Conservation (phyloP, 1,139 yeast species). For the Yamadazyma songkhlaensis region DNA sequence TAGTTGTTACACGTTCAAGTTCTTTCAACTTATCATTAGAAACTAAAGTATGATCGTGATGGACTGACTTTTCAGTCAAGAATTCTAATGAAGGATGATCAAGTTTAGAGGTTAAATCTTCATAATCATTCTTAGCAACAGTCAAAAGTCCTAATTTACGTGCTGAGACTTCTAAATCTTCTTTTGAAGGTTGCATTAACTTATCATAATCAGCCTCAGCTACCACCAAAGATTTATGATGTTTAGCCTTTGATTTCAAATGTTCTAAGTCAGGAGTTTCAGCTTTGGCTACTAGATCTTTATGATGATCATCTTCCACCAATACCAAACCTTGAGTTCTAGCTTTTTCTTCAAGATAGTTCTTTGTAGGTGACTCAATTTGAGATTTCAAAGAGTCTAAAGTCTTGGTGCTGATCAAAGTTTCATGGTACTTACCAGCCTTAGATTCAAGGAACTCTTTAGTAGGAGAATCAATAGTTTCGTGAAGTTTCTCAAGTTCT, state of each 20-base stretch:
- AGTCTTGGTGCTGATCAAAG: slow-evolving; percentile 8
- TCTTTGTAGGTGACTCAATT: slow-evolving; percentile 19
- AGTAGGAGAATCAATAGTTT: slow-evolving; percentile 16
- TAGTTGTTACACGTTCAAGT: slow-evolving; percentile 5
- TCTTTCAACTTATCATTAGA: slow-evolving; percentile 6
- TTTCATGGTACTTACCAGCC: slow-evolving; percentile 11
- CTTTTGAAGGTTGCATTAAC: slow-evolving; percentile 12
- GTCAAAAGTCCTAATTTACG: slow-evolving; percentile 11
- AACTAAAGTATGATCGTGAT: slow-evolving; percentile 11
- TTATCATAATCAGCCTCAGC: slow-evolving; percentile 17
- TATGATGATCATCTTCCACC: slow-evolving; percentile 5
- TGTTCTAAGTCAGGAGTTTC: slow-evolving; percentile 15
- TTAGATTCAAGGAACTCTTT: slow-evolving; percentile 13
- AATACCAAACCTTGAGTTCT: slow-evolving; percentile 5
- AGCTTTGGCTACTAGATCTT: slow-evolving; percentile 3
- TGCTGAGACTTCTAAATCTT: slow-evolving; percentile 10
- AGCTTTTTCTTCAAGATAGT: slow-evolving; percentile 25
- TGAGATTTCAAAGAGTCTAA: slow-evolving; percentile 13
- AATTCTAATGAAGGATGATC: slow-evolving; percentile 20
- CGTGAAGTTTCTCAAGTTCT: slow-evolving; percentile 14
- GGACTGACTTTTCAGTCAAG: slow-evolving; percentile 16
- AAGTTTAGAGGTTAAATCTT: slow-evolving; percentile 12
- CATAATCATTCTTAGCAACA: slow-evolving; percentile 18
- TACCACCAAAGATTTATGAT: slow-evolving; percentile 17
- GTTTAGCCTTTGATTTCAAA: slow-evolving; percentile 20